These are phyloP conservation scores for Artemisia argyi DNA, from an alignment of 129 eudicot genomes.

Conservation along the genomic window DNA sequence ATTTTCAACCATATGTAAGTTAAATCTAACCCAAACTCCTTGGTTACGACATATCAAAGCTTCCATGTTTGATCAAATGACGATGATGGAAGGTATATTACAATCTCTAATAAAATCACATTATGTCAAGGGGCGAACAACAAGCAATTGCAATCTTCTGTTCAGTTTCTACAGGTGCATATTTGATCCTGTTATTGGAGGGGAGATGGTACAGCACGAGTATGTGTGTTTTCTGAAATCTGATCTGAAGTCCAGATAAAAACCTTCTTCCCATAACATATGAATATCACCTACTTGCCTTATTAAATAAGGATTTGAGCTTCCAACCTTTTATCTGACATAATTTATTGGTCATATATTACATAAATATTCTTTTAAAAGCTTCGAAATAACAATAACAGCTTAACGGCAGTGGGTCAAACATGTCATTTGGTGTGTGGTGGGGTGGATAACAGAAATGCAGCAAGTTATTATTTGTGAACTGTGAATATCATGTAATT, in stretches of 20 bases:
- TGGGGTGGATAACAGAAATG: conserved; percentile 2
- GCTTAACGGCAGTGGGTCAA: conserved; percentile 19
- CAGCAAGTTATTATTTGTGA: conserved; percentile 18
- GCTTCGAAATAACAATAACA: neutral
- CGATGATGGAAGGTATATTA: conserved; percentile 81
- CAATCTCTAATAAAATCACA: neutral
- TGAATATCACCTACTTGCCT: conserved; percentile 37
- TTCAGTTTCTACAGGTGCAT: conserved; percentile 92
- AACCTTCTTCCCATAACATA: conserved; percentile 26
- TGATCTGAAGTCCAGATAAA: conserved; percentile 49
- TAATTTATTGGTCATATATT: conserved; percentile 6
- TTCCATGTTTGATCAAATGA: too few relatives aligned
- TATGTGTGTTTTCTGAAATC: conserved; percentile 69
- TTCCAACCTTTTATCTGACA: conserved; percentile 14
- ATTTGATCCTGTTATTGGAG: conserved; percentile 92
- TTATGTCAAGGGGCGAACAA: neutral
- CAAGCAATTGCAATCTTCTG: neutral
- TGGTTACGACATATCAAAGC: too few relatives aligned
- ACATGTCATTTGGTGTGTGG: conserved; percentile 6
- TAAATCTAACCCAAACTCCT: too few relatives aligned
- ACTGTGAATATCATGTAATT: conserved; percentile 24
- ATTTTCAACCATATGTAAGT: too few relatives aligned
- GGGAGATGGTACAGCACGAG: conserved; percentile 90
- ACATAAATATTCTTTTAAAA: neutral
- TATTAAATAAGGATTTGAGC: conserved; percentile 29